These are phyloP conservation scores for cucumber (Cucumis sativus) DNA, from an alignment of 306 rosid species.

Conservation along the genomic window DNA sequence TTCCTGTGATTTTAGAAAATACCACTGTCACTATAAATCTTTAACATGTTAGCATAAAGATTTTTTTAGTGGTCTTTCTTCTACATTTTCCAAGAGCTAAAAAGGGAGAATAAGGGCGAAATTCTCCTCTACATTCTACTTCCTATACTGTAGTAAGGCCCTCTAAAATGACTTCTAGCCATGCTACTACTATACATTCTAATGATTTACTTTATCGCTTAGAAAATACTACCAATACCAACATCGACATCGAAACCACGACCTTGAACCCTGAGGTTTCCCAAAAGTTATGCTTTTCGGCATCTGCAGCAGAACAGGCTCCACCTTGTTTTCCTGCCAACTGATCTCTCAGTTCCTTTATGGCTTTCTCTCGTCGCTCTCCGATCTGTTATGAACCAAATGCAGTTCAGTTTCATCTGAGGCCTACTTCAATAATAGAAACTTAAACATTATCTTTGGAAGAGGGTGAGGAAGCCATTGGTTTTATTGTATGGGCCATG, in stretches of 20 bases:
- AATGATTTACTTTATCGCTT: slow-evolving; percentile 42
- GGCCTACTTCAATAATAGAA: neutral
- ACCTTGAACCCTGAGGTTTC: slow-evolving; percentile 77
- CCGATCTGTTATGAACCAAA: slow-evolving; percentile 51
- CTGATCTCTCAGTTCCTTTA: slow-evolving; percentile 76
- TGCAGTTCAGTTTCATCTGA: neutral
- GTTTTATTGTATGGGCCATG: neutral
- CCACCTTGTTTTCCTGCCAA: slow-evolving; percentile 51
- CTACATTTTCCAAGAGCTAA: neutral
- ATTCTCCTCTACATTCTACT: neutral
- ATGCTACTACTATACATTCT: neutral
- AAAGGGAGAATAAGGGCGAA: neutral
- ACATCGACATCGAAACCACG: slow-evolving; percentile 77
- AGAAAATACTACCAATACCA: slow-evolving; percentile 65
- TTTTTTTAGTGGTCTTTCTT: neutral
- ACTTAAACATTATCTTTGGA: neutral
- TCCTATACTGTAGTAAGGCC: neutral
- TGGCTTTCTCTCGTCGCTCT: slow-evolving; percentile 76
- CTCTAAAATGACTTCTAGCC: neutral
- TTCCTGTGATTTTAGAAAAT: neutral
- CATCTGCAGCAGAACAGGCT: slow-evolving; percentile 10
- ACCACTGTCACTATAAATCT: neutral
- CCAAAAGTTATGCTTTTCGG: slow-evolving; percentile 70
- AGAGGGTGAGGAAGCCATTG: neutral
- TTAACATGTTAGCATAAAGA: neutral